Percentiles rank a stretch among this genome's conserved stretches.
Evolutionary conservation across 2,329 filamentous ascomycete genomes (phyloP).

Genomic region (Akanthomyces muscarius): DNA sequence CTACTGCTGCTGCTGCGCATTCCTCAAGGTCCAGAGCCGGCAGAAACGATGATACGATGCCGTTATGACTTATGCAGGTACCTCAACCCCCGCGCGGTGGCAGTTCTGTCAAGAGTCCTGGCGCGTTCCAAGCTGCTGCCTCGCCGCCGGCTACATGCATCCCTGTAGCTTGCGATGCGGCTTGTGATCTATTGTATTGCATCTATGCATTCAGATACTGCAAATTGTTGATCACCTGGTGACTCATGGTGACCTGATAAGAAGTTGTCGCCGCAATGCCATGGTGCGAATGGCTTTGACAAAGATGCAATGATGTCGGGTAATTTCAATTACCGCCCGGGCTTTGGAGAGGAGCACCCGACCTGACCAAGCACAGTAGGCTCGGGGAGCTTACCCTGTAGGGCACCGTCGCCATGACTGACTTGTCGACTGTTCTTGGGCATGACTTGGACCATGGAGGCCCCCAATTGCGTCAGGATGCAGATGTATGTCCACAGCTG

Average conservation of each 20-base stretch:
- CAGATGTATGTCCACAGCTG: not conserved
- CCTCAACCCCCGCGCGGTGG: not conserved
- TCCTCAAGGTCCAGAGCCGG: not conserved
- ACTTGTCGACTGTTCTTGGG: not conserved
- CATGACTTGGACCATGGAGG: not conserved
- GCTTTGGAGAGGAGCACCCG: too few relatives aligned
- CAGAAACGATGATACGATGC: not conserved
- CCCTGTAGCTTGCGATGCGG: not conserved
- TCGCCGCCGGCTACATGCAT: not conserved
- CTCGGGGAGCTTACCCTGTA: not conserved
- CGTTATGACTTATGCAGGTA: not conserved
- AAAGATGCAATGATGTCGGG: too few relatives aligned
- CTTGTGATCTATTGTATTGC: not conserved
- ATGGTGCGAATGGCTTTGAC: too few relatives aligned
- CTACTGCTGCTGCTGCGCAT: not conserved
- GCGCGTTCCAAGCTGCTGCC: not conserved
- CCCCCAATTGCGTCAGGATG: not conserved
- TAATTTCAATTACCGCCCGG: too few relatives aligned
- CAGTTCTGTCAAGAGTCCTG: not conserved
- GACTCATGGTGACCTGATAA: too few relatives aligned
- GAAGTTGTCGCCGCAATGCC: too few relatives aligned
- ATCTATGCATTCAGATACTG: too few relatives aligned
- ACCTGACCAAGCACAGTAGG: too few relatives aligned
- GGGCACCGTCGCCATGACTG: not conserved
- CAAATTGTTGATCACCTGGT: too few relatives aligned